phyloP scores from a whole-genome alignment of 2,329 filamentous ascomycete genomes.

The Claviceps cyperi region DNA sequence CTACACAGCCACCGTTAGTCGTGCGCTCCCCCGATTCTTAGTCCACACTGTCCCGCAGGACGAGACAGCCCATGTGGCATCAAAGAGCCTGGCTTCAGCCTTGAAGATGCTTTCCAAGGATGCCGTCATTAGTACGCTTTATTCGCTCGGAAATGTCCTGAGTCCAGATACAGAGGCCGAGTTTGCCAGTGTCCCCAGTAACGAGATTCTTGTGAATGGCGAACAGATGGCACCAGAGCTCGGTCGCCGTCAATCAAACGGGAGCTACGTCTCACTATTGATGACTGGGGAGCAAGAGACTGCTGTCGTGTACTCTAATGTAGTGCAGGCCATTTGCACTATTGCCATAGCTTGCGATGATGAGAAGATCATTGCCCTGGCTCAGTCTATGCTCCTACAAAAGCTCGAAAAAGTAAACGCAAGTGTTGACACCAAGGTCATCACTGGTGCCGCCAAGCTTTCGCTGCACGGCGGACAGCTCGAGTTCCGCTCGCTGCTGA shows the following conservation, averaged over 20 bases:
- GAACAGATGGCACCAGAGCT: slow-evolving; percentile 31
- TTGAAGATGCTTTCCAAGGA: slow-evolving; percentile 77
- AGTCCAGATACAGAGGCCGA: slow-evolving; percentile 52
- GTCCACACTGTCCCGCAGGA: slow-evolving; percentile 65
- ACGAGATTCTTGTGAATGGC: slow-evolving; percentile 27
- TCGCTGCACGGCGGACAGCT: slow-evolving; percentile 62
- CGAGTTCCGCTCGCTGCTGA: slow-evolving; percentile 76
- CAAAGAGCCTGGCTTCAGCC: slow-evolving; percentile 70
- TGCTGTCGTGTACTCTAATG: slow-evolving; percentile 62
- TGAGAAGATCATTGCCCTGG: slow-evolving; percentile 82
- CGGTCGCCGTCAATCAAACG: slow-evolving; percentile 42
- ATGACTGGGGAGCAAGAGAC: slow-evolving; percentile 66
- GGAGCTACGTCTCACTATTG: slow-evolving; percentile 67
- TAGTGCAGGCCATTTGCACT: slow-evolving; percentile 91
- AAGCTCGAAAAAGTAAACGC: slow-evolving; percentile 78
- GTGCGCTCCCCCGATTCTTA: slow-evolving; percentile 71
- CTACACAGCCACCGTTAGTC: slow-evolving; percentile 61
- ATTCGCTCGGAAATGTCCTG: slow-evolving; percentile 89
- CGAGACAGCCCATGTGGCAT: slow-evolving; percentile 59
- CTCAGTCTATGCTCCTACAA: slow-evolving; percentile 91
- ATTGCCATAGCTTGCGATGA: slow-evolving; percentile 72
- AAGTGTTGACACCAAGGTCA: slow-evolving; percentile 70
- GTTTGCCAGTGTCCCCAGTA: slow-evolving; percentile 36
- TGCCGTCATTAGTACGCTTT: slow-evolving; percentile 85
- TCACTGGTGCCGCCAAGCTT: slow-evolving; percentile 65